phyloP scores from a whole-genome alignment of 2,329 filamentous ascomycete species.

The Calonectria naviculata region DNA sequence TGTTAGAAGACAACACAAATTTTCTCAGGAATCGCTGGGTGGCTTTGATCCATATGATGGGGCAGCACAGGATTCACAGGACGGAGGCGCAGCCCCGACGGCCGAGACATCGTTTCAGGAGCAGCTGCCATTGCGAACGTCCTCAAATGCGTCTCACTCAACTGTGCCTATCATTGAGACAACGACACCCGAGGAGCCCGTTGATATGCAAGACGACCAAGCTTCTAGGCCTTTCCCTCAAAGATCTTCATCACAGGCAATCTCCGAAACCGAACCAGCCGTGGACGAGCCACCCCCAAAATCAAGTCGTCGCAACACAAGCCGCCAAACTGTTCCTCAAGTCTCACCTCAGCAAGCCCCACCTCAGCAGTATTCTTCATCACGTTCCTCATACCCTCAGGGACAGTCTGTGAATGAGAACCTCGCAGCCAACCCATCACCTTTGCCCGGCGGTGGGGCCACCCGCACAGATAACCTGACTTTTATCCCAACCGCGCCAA shows the following conservation, averaged over 20 bases:
- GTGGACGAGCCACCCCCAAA: slow-evolving; percentile 59
- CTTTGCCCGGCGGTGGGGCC: slow-evolving; percentile 75
- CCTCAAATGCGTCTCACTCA: slow-evolving; percentile 39
- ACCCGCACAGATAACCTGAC: slow-evolving; percentile 80
- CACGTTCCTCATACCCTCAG: slow-evolving; percentile 39
- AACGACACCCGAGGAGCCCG: slow-evolving; percentile 58
- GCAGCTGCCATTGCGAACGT: slow-evolving; percentile 46
- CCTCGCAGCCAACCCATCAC: slow-evolving; percentile 61
- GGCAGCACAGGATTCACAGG: slow-evolving; percentile 46
- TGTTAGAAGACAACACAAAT: slow-evolving; percentile 60
- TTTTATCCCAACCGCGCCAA: slow-evolving; percentile 78
- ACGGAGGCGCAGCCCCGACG: slow-evolving; percentile 30
- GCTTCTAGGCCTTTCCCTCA: slow-evolving; percentile 56
- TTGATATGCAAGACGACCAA: slow-evolving; percentile 39
- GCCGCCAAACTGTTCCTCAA: slow-evolving; percentile 32
- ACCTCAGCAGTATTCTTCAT: slow-evolving; percentile 26
- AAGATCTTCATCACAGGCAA: slow-evolving; percentile 65
- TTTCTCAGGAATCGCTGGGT: slow-evolving; percentile 55
- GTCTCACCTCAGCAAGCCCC: slow-evolving; percentile 37
- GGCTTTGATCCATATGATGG: slow-evolving; percentile 60
- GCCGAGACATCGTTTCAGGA: slow-evolving; percentile 43
- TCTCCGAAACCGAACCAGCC: slow-evolving; percentile 36
- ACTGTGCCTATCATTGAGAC: slow-evolving; percentile 71
- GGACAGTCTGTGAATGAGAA: slow-evolving; percentile 43
- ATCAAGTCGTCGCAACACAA: slow-evolving; percentile 43